Percentiles rank a stretch among this genome's conserved stretches.
These are phyloP conservation scores for Apiosordaria backusii DNA, from an alignment of 495 filamentous ascomycete species.

Conservation along the genomic window DNA sequence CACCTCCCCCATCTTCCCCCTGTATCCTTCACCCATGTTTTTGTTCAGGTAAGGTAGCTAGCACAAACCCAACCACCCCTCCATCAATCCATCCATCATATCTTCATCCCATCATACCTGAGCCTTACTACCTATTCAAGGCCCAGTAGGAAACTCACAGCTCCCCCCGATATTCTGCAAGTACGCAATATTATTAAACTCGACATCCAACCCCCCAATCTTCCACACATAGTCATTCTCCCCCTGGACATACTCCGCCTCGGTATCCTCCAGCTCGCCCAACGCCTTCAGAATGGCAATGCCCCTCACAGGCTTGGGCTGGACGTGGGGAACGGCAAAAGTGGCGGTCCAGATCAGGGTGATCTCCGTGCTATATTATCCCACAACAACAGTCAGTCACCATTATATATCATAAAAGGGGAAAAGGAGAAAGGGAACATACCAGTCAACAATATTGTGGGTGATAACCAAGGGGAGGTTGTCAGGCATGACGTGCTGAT, in stretches of 20 bases:
- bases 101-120: too few relatives aligned
- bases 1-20: background rate
- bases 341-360: conserved; percentile 29
- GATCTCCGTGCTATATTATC: conserved; percentile 27
- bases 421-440: background rate
- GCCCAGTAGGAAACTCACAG: conserved; percentile 16
- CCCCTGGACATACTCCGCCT: background rate
- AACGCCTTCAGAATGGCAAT: conserved; percentile 25
- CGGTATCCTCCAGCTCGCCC: conserved; percentile 9
- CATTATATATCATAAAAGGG: background rate
- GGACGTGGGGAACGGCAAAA: conserved; percentile 14
- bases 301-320: conserved; percentile 23
- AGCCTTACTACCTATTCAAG: background rate
- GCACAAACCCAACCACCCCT: background rate
- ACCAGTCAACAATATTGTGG: conserved; percentile 2
- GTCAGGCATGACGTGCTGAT: conserved; percentile 19
- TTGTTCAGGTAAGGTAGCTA: background rate
- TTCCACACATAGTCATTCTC: conserved; percentile 20
- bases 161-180: conserved; percentile 26
- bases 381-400: too few relatives aligned
- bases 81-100: background rate
- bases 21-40: background rate
- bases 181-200: conserved; percentile 33
- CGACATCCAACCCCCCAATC: conserved; percentile 30
- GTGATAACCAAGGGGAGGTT: conserved; percentile 14